A percentile compares a stretch with the other conserved stretches of the same genome.
Evolutionary conservation across 306 rosid genomes (phyloP).

Genomic region (Oxytropis ochrocephala): DNA sequence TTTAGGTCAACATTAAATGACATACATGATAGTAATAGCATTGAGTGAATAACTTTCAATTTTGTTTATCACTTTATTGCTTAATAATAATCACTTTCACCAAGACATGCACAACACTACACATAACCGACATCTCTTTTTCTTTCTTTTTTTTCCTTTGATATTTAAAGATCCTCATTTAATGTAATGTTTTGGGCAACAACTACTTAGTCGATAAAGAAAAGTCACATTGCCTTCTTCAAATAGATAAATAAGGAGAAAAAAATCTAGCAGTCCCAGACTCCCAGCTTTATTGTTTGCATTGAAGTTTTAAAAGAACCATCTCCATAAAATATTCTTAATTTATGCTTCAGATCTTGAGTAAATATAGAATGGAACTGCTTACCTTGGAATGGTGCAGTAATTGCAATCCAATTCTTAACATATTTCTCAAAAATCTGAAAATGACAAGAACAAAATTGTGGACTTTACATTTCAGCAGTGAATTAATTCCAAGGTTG

Average conservation of each 20-base stretch:
- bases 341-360: neutral
- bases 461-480: neutral
- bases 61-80: neutral
- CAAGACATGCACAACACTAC: slow-evolving; percentile 3
- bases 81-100: neutral
- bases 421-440: slow-evolving; percentile 98
- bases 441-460: slow-evolving; percentile 15
- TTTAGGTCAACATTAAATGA: neutral
- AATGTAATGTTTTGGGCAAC: neutral
- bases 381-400: slow-evolving; percentile 94
- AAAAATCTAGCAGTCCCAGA: slow-evolving; percentile 1
- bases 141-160: neutral
- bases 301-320: slow-evolving; percentile 4
- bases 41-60: neutral
- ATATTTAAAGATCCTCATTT: neutral
- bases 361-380: slow-evolving; percentile 21
- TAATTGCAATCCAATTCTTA: slow-evolving; percentile 88
- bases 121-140: neutral
- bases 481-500: neutral
- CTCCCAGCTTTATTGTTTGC: neutral
- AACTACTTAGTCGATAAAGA: neutral
- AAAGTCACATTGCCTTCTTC: neutral
- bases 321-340: slow-evolving; percentile 13
- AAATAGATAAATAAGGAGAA: neutral
- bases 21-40: neutral